A percentile compares a stretch with the other conserved stretches of the same genome.
phyloP scores from a whole-genome alignment of 768 basidiomycete species.

The Tulasnella calospora region DNA sequence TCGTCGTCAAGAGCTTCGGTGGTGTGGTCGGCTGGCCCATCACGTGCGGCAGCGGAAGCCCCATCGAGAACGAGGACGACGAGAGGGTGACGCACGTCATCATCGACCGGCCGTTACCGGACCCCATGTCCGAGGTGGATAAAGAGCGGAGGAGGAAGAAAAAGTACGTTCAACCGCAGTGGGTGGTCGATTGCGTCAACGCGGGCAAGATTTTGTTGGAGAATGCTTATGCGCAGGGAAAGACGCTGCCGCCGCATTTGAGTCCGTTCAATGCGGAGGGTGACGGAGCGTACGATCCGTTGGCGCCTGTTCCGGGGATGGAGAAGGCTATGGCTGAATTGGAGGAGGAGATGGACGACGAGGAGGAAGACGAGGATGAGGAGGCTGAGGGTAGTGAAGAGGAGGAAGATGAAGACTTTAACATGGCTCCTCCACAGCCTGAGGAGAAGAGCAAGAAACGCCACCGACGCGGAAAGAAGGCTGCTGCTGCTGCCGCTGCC shows the following conservation, averaged over 20 bases:
- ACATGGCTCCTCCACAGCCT: constrained; percentile 35
- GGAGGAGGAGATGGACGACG: constrained; percentile 36
- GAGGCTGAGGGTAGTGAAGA: constrained; percentile 37
- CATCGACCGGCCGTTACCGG: constrained; percentile 71
- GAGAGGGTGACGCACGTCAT: constrained; percentile 90
- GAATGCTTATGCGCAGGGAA: constrained; percentile 80
- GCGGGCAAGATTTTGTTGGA: constrained; percentile 76
- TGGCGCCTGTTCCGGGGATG: constrained; percentile 27
- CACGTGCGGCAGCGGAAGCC: constrained; percentile 76
- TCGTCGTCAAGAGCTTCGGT: constrained; percentile 85
- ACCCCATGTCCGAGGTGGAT: constrained; percentile 29
- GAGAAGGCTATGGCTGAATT: constrained; percentile 39
- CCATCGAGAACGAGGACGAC: constrained; percentile 52
- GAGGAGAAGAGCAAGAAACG: constrained; percentile 25
- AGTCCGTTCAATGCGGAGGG: constrained; percentile 83
- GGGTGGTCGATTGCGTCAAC: constrained; percentile 96
- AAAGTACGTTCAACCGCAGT: constrained; percentile 93
- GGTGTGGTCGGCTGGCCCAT: constrained; percentile 87
- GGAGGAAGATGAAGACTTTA: constrained; percentile 35
- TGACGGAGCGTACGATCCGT: constrained; percentile 69
- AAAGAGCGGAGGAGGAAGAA: constrained; percentile 62
- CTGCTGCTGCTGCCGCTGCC: constrained; percentile 31
- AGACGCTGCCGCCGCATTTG: constrained; percentile 84
- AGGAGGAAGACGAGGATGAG: constrained; percentile 36
- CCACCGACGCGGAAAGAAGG: constrained; percentile 36